Percentiles rank a stretch among this genome's conserved stretches.
Conservation (phyloP, 352 stramenopile genomes). For the Globisporangium recalcitrans region DNA sequence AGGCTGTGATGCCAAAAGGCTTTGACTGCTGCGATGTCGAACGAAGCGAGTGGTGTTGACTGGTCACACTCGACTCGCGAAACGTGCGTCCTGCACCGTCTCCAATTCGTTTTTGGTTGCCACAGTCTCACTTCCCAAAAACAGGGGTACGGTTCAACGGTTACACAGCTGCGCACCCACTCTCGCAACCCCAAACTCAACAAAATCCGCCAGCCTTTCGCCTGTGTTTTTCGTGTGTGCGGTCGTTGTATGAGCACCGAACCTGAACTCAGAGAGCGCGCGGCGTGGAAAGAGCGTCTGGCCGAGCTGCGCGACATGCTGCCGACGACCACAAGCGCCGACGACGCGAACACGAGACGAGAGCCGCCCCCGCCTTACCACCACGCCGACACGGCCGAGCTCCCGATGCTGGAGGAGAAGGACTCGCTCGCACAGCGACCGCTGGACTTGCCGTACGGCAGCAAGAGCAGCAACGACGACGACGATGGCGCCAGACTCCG, state of each 20-base stretch:
- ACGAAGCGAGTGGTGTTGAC: neutral
- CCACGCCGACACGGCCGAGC: slow-evolving; percentile 7
- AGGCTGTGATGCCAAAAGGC: neutral
- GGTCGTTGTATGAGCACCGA: neutral
- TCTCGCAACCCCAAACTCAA: neutral
- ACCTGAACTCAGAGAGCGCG: slow-evolving; percentile 7
- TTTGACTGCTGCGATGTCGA: neutral
- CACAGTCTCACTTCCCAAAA: neutral
- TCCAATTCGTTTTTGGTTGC: too few relatives aligned
- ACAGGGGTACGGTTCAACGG: neutral
- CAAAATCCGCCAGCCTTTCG: neutral
- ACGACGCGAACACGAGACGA: slow-evolving; percentile 4
- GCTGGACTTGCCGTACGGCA: neutral
- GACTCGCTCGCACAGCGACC: slow-evolving; percentile 9
- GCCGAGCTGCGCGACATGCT: slow-evolving; percentile 18
- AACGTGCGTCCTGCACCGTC: neutral
- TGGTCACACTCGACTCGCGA: neutral
- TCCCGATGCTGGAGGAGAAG: slow-evolving; percentile 18
- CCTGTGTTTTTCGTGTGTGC: neutral
- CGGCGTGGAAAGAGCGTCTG: slow-evolving; percentile 14
- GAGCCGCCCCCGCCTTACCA: neutral
- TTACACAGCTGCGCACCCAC: neutral
- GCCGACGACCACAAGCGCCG: neutral
- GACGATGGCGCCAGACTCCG: neutral
- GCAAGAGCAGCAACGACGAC: neutral